Evolutionary conservation across 1,284 basidiomycete species (phyloP).

Genomic region (Leccinum pallidistipes): DNA sequence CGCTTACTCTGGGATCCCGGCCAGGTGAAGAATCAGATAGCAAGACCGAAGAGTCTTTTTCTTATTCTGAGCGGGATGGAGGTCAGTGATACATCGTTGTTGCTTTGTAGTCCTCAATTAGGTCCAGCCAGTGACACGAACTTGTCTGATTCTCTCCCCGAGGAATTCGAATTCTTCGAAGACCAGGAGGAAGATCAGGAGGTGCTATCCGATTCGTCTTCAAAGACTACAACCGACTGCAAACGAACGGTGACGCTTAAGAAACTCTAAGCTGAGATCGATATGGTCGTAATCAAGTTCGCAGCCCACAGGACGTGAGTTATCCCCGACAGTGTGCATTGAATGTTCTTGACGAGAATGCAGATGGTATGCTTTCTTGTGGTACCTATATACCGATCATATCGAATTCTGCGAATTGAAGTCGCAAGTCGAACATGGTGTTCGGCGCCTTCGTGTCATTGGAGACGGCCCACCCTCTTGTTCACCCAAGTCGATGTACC

Average conservation of each 20-base stretch:
- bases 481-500: conserved; percentile 36
- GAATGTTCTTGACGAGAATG: neutral
- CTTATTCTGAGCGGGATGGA: conserved; percentile 1
- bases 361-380: conserved; percentile 33
- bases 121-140: conserved; percentile 7
- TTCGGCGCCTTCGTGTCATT: neutral
- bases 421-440: conserved; percentile 20
- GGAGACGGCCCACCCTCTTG: conserved; percentile 19
- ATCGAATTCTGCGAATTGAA: conserved; percentile 23
- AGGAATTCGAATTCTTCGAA: conserved; percentile 3
- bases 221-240: neutral
- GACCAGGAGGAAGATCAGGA: neutral
- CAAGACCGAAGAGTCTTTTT: too few species aligned
- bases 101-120: conserved; percentile 9
- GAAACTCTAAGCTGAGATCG: too few species aligned
- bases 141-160: neutral
- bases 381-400: conserved; percentile 31
- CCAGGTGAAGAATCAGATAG: conserved; percentile 11
- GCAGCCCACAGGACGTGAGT: conserved; percentile 32
- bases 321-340: neutral
- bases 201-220: neutral
- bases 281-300: conserved; percentile 16
- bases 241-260: too few species aligned
- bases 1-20: neutral
- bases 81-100: conserved; percentile 3